Evolutionary conservation across 768 basidiomycete genomes (phyloP).

Genomic region (Leccinum obscurum): DNA sequence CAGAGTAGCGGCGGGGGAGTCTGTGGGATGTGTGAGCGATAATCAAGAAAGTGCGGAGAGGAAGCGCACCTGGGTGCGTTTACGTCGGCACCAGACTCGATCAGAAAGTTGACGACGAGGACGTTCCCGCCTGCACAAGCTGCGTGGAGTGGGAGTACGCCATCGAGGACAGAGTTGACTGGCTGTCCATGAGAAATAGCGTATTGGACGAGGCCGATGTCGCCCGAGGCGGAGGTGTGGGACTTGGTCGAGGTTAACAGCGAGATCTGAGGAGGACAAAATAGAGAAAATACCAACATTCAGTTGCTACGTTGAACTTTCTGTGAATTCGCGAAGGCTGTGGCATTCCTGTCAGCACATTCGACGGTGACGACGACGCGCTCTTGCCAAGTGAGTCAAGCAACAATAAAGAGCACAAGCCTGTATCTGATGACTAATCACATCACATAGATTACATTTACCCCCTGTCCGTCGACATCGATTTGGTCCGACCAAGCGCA

Average conservation of each 20-base stretch:
- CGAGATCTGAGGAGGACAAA: neutral
- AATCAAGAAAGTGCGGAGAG: conserved; percentile 7
- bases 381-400: neutral
- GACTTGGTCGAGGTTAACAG: conserved; percentile 46
- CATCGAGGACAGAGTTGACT: conserved; percentile 93
- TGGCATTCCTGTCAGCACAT: conserved; percentile 29
- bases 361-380: neutral
- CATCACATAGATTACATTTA: conserved; percentile 8
- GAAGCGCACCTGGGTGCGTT: conserved; percentile 82
- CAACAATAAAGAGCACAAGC: neutral
- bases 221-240: conserved; percentile 79
- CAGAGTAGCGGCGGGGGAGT: conserved; percentile 73
- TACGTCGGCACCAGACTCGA: conserved; percentile 96
- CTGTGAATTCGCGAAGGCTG: conserved; percentile 40
- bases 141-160: conserved; percentile 95
- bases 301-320: conserved; percentile 55
- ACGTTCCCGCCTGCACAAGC: conserved; percentile 91
- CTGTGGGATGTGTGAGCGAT: conserved; percentile 37
- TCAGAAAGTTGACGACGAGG: conserved; percentile 81
- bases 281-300: conserved; percentile 38
- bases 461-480: conserved; percentile 20
- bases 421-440: conserved; percentile 17
- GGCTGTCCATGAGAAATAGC: conserved; percentile 94
- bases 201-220: conserved; percentile 90
- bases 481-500: conserved; percentile 23